These are phyloP conservation scores for Apocynum venetum DNA, from an alignment of 257 asterid species.

Conservation along the genomic window DNA sequence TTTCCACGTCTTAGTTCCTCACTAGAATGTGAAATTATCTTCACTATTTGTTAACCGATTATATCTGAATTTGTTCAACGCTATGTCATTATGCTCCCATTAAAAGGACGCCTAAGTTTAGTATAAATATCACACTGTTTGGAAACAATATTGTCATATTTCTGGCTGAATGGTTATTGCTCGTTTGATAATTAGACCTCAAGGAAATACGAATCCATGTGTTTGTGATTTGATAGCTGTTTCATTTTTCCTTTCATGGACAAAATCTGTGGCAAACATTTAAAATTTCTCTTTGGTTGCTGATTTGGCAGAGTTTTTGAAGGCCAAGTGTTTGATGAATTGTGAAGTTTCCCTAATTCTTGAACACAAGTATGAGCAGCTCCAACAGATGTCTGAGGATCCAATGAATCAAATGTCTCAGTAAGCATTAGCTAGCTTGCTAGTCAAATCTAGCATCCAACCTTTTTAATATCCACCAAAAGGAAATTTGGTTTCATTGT, in stretches of 20 bases:
- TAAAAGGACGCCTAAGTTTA: too few species aligned
- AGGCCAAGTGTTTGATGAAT: constrained; percentile 93
- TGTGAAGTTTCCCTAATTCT: constrained; percentile 94
- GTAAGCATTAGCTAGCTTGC: constrained; percentile 35
- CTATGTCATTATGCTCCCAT: too few species aligned
- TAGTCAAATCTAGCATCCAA: not conserved
- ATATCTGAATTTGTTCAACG: too few species aligned
- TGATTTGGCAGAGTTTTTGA: constrained; percentile 42
- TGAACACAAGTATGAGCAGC: constrained; percentile 88
- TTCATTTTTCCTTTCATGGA: not conserved
- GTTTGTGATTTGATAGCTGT: not conserved
- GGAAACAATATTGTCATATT: not conserved
- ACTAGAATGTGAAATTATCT: too few species aligned
- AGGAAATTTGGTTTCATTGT: not conserved
- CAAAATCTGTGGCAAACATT: not conserved
- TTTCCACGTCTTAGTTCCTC: too few species aligned
- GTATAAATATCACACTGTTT: not conserved
- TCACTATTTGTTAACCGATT: too few species aligned
- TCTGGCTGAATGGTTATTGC: not conserved
- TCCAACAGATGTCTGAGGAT: constrained; percentile 92
- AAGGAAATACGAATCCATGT: not conserved
- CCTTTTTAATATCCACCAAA: not conserved
- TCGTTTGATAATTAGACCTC: not conserved
- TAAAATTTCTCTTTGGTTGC: not conserved
- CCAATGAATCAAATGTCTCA: constrained; percentile 89